These are phyloP conservation scores for Oryza coarctata DNA, from an alignment of 176 grass and related monocot species.

Conservation along the genomic window DNA sequence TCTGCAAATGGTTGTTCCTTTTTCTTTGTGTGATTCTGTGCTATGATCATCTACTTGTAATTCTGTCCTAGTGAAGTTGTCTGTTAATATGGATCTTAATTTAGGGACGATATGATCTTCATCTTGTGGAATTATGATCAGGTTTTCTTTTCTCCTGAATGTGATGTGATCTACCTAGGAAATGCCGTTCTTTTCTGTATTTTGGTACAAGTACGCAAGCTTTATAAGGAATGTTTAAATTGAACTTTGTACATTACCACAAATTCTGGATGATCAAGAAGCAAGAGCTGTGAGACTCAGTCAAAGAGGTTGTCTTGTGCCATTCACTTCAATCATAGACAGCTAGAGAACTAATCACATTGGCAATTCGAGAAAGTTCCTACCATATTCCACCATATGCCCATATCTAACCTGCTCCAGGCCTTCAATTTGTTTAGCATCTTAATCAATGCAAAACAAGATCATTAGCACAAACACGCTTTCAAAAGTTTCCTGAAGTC, in stretches of 20 bases:
- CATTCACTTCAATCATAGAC: constrained; percentile 20
- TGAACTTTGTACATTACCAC: not conserved
- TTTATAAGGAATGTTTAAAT: not conserved
- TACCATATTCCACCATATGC: constrained; percentile 1
- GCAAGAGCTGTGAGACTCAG: not conserved
- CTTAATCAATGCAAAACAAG: not conserved
- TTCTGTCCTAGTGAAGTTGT: not conserved
- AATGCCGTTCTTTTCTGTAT: not conserved
- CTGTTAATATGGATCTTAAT: not conserved
- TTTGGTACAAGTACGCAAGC: not conserved
- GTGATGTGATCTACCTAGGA: not conserved
- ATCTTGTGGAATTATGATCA: not conserved
- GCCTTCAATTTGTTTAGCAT: not conserved
- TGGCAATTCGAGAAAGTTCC: not conserved
- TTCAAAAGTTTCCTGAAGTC: constrained; percentile 12
- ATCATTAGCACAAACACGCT: not conserved
- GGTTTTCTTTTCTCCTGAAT: not conserved
- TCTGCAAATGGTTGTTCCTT: not conserved
- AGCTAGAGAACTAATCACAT: not conserved
- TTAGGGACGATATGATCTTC: not conserved
- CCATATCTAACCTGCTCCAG: not conserved
- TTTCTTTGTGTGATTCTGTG: not conserved
- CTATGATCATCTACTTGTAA: not conserved
- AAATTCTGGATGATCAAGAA: not conserved
- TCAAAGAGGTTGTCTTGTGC: not conserved